These are phyloP conservation scores for Sporothrix curviconia DNA, from an alignment of 2,329 filamentous ascomycete species.

Conservation along the genomic window DNA sequence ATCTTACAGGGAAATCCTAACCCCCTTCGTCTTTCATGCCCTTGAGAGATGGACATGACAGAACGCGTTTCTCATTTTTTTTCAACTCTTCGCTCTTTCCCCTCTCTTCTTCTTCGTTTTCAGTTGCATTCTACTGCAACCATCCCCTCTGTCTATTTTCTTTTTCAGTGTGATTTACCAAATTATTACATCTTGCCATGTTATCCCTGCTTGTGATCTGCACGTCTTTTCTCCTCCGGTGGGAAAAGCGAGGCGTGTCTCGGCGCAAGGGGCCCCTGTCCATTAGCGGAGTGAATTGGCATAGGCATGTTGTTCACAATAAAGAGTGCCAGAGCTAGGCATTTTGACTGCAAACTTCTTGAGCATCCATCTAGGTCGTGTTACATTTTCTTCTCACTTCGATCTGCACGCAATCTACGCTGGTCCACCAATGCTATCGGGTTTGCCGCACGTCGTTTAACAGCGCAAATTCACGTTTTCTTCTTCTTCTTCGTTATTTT, in stretches of 20 bases:
- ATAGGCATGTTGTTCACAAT: slow-evolving; percentile 9
- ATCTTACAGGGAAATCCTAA: no score
- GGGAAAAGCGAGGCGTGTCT: background rate
- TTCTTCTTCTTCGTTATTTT: no score
- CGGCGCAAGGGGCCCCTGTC: background rate
- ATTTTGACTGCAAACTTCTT: no score
- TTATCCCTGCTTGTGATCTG: background rate
- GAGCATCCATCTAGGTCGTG: background rate
- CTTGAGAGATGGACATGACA: no score
- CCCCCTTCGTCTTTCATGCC: no score
- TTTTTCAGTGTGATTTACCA: no score
- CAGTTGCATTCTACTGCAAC: background rate
- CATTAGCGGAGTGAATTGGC: background rate
- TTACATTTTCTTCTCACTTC: background rate
- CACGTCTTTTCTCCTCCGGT: background rate
- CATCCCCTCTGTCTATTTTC: background rate
- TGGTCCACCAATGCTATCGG: background rate
- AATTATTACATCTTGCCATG: no score
- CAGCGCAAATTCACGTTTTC: no score
- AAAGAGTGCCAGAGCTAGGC: background rate
- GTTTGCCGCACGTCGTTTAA: background rate
- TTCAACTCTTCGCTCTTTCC: no score
- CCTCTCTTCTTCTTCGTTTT: no score
- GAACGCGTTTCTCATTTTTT: no score
- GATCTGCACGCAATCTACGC: slow-evolving; percentile 1